Evolutionary conservation across 1,284 basidiomycete genomes (phyloP), one percentile per base, ranked within the genome.

Genomic region (Psilocybe mexicana): DNA sequence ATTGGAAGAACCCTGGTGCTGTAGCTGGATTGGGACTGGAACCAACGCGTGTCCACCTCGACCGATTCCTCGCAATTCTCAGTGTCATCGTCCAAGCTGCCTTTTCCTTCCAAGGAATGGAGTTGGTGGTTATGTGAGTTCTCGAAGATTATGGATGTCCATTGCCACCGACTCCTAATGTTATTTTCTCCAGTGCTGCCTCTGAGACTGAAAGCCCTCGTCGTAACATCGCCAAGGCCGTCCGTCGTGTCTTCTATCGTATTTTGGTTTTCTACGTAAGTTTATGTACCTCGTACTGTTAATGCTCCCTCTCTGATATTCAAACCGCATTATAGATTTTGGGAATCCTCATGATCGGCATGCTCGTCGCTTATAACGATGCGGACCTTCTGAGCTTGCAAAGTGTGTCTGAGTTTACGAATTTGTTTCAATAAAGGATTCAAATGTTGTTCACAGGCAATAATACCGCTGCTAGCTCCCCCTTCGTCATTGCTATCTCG

Each of bases 81-180:
- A 79, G 76, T 55, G 85, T 87, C 25, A 72, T 93, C 49, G 83
- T 92, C 24, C 89, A 92, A 69, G 90, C 92, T 10, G 88, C 87
- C 2, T 95, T 93, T 79, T 92, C 90, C 2, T 91, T 88, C 79
- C 85, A 91, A 68, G 91, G 89, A 35, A 88, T 93, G 75, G 93
- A 95, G 67, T 79, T 94, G 59, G 87, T 94, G 51, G 88, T 88
- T 6, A 84, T 92, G 78, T 88, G 60, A 71, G 84, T 18, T 18
- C 18, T 18, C 18, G 18, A 18, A 18, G 18, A 18, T 18, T 18
- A 18, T 18, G 18, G 18, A 18, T 18, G 18, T 18, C 18, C 18
- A 18, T 18, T 18, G 18, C 18, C 24, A 43, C 8, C 43, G 2
- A 46, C 6, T 3, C 30, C 8, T 6, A 33, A 33, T 33, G 3